A percentile compares a stretch with the other conserved stretches of the same genome.
phyloP scores from a whole-genome alignment of 352 stramenopile species.

The Phytophthora sp. region DNA sequence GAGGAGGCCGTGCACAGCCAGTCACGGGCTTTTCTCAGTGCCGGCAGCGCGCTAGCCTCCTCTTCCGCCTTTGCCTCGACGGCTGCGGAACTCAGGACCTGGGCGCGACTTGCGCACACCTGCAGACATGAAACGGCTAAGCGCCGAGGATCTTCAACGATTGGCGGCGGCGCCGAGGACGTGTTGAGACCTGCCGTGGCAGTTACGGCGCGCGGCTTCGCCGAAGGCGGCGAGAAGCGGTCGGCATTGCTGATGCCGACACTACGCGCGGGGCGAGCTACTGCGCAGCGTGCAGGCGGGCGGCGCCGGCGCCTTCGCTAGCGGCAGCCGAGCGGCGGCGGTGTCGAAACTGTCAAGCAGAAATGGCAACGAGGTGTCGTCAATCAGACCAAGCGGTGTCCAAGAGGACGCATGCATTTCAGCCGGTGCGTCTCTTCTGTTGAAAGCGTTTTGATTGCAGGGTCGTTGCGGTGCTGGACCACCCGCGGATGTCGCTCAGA shows the following conservation, averaged over 20 bases:
- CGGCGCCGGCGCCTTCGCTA: not conserved
- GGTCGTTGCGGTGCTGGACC: not conserved
- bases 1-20: not conserved
- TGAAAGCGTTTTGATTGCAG: not conserved
- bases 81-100: not conserved
- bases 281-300: not conserved
- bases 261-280: not conserved
- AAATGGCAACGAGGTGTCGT: constrained; percentile 9
- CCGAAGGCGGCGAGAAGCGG: constrained; percentile 1
- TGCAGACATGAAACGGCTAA: constrained; percentile 15
- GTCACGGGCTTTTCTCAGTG: not conserved
- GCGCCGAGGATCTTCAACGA: constrained; percentile 20
- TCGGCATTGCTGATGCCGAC: not conserved
- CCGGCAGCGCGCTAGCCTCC: too few species aligned
- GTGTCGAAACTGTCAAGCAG: constrained; percentile 11
- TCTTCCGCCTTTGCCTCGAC: not conserved
- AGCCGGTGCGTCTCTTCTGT: constrained; percentile 9
- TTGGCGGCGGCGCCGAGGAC: constrained; percentile 20
- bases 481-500: constrained; percentile 32
- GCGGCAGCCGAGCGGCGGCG: not conserved
- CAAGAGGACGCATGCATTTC: constrained; percentile 4
- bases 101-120: constrained; percentile 13
- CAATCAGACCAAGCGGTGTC: constrained; percentile 12
- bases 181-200: constrained; percentile 3
- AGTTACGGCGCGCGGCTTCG: constrained; percentile 2